A percentile compares a stretch with the other conserved stretches of the same genome.
Conservation (phyloP, 2,329 filamentous ascomycete species). For the Diaporthe amygdali region DNA sequence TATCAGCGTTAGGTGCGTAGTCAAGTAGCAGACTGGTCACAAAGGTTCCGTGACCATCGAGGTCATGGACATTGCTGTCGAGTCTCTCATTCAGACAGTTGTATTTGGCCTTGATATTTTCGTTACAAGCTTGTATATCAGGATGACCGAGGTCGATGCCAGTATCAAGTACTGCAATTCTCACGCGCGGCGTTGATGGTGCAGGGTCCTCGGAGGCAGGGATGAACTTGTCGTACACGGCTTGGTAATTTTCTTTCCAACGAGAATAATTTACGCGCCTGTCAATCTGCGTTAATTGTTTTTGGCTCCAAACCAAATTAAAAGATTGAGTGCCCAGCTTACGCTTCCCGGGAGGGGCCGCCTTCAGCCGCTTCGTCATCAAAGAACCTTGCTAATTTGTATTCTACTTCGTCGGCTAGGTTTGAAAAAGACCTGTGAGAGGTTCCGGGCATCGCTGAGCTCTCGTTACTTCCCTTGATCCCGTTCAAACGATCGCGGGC, state of each 20-base stretch:
- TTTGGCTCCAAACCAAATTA: no score
- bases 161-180: not conserved
- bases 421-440: no score
- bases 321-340: no score
- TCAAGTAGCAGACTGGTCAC: not conserved
- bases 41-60: not conserved
- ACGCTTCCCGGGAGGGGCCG: no score
- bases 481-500: no score
- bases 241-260: not conserved
- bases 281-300: no score
- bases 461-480: no score
- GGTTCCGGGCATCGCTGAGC: no score
- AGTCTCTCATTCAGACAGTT: not conserved
- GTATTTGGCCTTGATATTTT: not conserved
- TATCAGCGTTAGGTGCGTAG: not conserved
- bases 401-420: no score
- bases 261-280: no score
- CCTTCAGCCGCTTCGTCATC: not conserved
- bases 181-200: not conserved
- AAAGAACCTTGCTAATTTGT: not conserved
- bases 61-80: not conserved
- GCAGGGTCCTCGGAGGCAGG: no score
- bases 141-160: not conserved
- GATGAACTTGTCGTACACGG: not conserved
- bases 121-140: not conserved